These are phyloP conservation scores for Tulasnella calospora DNA, from an alignment of 768 basidiomycete genomes.

Conservation along the genomic window DNA sequence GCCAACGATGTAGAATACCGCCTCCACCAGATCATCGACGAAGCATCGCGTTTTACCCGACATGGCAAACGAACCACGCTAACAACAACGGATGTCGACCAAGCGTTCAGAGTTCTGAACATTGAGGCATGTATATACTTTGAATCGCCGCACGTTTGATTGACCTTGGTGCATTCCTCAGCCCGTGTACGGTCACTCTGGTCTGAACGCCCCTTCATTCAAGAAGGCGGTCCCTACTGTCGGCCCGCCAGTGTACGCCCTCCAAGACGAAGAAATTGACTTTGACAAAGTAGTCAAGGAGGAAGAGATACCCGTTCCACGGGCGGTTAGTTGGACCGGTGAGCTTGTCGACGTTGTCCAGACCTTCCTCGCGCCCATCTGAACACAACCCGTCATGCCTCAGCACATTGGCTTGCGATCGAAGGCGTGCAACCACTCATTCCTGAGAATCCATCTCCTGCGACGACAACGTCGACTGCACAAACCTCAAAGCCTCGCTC, in stretches of 20 bases:
- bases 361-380: not conserved
- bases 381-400: slow-evolving; percentile 12
- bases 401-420: slow-evolving; percentile 95
- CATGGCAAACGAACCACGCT: slow-evolving; percentile 88
- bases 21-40: slow-evolving; percentile 93
- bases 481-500: not conserved
- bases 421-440: slow-evolving; percentile 97
- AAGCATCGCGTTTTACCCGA: slow-evolving; percentile 95
- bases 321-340: slow-evolving; percentile 71
- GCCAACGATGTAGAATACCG: slow-evolving; percentile 97
- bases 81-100: slow-evolving; percentile 85
- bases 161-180: slow-evolving; percentile 19
- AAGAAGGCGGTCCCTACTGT: slow-evolving; percentile 41
- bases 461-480: slow-evolving; percentile 9
- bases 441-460: slow-evolving; percentile 80
- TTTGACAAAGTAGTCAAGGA: slow-evolving; percentile 86
- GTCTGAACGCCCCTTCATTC: slow-evolving; percentile 59
- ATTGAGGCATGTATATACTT: slow-evolving; percentile 52
- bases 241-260: slow-evolving; percentile 75
- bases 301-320: slow-evolving; percentile 76
- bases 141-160: not conserved
- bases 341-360: not conserved
- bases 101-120: slow-evolving; percentile 88
- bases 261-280: slow-evolving; percentile 97
- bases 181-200: slow-evolving; percentile 82